A percentile compares a stretch with the other conserved stretches of the same genome.
Evolutionary conservation across 1,284 basidiomycete species (phyloP).

Genomic region (Sanghuangporus weigelae): DNA sequence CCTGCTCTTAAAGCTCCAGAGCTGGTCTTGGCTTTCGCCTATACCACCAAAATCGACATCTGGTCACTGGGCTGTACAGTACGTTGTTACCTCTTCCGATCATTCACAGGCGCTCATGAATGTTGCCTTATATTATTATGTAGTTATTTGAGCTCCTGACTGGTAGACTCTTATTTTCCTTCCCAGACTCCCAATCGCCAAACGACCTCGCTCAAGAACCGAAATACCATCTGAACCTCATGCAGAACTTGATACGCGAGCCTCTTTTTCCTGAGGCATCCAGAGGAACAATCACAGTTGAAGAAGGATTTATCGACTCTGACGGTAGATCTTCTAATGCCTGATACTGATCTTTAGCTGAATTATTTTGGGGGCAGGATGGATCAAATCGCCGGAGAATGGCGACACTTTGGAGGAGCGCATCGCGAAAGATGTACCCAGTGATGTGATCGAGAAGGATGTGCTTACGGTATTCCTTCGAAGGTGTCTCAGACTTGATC

Average conservation of each 20-base stretch:
- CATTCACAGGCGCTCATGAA: background rate
- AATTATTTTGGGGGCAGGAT: background rate
- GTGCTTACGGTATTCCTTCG: background rate
- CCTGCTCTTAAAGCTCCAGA: background rate
- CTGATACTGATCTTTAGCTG: no score
- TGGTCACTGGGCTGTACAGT: background rate
- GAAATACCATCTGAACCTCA: background rate
- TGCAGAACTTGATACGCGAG: background rate
- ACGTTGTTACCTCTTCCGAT: background rate
- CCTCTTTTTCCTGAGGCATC: background rate
- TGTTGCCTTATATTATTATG: background rate
- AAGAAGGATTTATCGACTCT: background rate
- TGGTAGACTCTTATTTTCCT: background rate
- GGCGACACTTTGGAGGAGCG: background rate
- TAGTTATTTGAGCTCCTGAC: background rate
- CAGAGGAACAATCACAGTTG: background rate
- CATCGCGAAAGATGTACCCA: background rate
- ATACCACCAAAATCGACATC: background rate
- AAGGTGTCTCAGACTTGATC: background rate
- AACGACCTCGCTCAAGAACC: background rate
- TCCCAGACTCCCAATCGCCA: background rate
- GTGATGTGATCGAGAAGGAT: background rate
- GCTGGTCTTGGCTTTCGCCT: background rate
- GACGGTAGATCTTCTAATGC: background rate
- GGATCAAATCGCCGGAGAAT: background rate